A percentile compares a stretch with the other conserved stretches of the same genome.
Conservation (phyloP, 2,329 filamentous ascomycete species). For the Coniochaeta prunicola region DNA sequence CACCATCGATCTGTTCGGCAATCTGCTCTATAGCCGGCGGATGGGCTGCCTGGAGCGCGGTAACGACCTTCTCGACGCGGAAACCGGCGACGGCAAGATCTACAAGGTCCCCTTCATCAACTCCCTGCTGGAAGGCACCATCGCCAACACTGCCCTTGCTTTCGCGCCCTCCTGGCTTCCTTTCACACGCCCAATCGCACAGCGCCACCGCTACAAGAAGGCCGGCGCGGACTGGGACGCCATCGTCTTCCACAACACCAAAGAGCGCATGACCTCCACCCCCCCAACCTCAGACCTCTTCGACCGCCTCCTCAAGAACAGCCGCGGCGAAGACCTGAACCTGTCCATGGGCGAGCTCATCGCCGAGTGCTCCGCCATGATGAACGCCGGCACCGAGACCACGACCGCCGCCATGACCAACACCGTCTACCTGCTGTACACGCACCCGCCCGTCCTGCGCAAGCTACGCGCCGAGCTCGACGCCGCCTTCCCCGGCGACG, state of each 20-base stretch:
- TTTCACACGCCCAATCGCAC: slow-evolving; percentile 26
- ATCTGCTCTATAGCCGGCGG: slow-evolving; percentile 37
- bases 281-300: too few relatives aligned
- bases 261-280: too few relatives aligned
- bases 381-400: slow-evolving; percentile 16
- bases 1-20: slow-evolving; percentile 35
- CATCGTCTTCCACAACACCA: too few relatives aligned
- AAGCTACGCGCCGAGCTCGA: slow-evolving; percentile 10
- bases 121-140: slow-evolving; percentile 30
- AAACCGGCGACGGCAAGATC: too few relatives aligned
- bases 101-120: too few relatives aligned
- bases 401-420: slow-evolving; percentile 8
- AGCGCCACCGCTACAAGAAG: too few relatives aligned
- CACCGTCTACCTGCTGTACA: slow-evolving; percentile 8
- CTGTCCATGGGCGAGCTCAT: slow-evolving; percentile 42
- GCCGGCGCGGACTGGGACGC: too few relatives aligned
- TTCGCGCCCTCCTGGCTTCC: slow-evolving; percentile 57
- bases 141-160: not conserved
- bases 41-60: slow-evolving; percentile 29
- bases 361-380: slow-evolving; percentile 22
- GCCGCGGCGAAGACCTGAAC: slow-evolving; percentile 65
- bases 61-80: slow-evolving; percentile 45
- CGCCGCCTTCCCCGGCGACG: slow-evolving; percentile 4
- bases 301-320: too few relatives aligned
- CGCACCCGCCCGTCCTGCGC: slow-evolving; percentile 9